A percentile compares a stretch with the other conserved stretches of the same genome.
These are phyloP conservation scores for Lasiodiplodia theobromae DNA, from an alignment of 2,329 filamentous ascomycete species.

Conservation along the genomic window DNA sequence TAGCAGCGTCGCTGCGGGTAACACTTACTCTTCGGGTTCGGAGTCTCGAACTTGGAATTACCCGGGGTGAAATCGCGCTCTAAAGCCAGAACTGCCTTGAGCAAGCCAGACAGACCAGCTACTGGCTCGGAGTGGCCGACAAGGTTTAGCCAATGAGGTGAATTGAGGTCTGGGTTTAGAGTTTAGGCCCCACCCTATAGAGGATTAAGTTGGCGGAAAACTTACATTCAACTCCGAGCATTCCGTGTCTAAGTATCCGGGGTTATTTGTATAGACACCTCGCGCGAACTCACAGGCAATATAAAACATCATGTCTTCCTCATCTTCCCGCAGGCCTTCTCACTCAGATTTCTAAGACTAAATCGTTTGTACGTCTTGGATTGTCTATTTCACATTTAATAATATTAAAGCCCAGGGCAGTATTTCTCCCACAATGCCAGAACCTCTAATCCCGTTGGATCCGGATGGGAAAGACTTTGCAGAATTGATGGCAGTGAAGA, in stretches of 20 bases:
- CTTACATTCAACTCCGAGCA: neutral
- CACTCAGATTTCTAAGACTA: neutral
- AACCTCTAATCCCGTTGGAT: neutral
- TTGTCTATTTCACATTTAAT: neutral
- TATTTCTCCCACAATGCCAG: neutral
- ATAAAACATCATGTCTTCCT: neutral
- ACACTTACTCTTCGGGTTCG: constrained; percentile 15
- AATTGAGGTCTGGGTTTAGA: constrained; percentile 6
- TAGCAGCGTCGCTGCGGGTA: no score
- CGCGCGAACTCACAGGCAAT: neutral
- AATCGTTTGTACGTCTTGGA: neutral
- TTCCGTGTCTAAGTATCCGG: neutral
- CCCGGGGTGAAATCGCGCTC: constrained; percentile 37
- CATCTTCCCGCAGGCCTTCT: neutral
- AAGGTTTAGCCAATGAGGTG: neutral
- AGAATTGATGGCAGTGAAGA: constrained; percentile 1
- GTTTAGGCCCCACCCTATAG: neutral
- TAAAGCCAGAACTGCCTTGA: constrained; percentile 34
- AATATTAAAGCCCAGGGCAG: neutral
- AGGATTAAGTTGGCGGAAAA: neutral
- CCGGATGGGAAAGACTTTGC: neutral
- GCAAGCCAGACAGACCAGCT: no score
- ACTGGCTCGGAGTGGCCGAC: neutral
- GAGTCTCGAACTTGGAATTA: constrained; percentile 32
- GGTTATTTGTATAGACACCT: neutral